Evolutionary conservation across 192 early-diverging fungal genomes (phyloP), one percentile per base, ranked within the genome.

Genomic region (Podila clonocystis): DNA sequence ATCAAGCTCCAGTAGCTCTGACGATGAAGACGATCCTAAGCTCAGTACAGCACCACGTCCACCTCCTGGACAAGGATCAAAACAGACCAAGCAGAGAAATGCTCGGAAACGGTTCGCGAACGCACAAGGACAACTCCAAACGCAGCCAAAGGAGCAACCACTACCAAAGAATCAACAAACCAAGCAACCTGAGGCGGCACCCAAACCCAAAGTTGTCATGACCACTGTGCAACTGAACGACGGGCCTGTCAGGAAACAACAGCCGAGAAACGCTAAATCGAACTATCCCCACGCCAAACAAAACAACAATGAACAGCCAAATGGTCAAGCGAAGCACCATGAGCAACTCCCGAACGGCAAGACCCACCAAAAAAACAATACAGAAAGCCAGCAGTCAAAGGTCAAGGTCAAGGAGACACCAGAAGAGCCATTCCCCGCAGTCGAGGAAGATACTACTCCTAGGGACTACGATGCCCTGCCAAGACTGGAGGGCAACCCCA

Each of bases 121-220:
- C 5, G 15, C 11, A 5, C 20, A 50, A 29, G 38, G 24, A 28
- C 30, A 52, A 22, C 19, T 4, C 5, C 50, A 52, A 52, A 5
- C 19, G 11, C 26, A 34, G 59, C 12, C 22, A 61, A 24, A 17
- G 11, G 28, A 34, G 59, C 59, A 28, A 7, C 59, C 59, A 33
- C 59, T 6, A 36, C 34, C 4, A 36, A 36, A 33, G 26, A 12
- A 61, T 7, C 22, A 50, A 13, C n/a, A 50, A 29, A 1, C 63
- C 22, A 50, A 22, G 8, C 45, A 45, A 41, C 12, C 22, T 13
- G 38, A 33, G 9, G 6, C 58, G 7, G 6, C 64, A 29, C 61
- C 62, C 9, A 22, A 45, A 8, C 41, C 75, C 20, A 80, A 80
- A n/a, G 49, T 80, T 19, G 17, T 73, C n/a, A 72, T 80, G 66